Evolutionary conservation across 1,139 yeast genomes (phyloP), one percentile per base, ranked within the genome.

Genomic region (Taphrina betulina): DNA sequence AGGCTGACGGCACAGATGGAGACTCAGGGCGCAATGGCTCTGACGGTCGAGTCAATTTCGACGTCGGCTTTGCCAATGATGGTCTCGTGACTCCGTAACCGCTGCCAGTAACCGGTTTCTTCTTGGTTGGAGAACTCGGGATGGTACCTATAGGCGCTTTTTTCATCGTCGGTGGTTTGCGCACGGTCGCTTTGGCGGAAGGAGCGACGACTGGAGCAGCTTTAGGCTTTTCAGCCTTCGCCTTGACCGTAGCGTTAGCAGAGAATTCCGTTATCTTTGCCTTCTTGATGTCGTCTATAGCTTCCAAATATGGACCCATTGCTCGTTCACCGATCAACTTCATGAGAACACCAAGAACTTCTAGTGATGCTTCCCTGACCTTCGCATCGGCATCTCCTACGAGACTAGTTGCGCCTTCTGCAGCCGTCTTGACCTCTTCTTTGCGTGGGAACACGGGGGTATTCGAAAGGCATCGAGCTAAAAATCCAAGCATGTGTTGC

Each of bases 341-440:
- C 85, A 87, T 84, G 58, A 90, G 71, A 0, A 85, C 81, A 3
- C 96, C 97, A 44, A 89, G 78, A 65, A 83, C 75, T 65, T 84
- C 89, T 36, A 90, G 83, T 0, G 92, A 85, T 1, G 83, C 82
- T 57, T 83, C 80, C 66, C 98, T 79, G 1, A 88, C 83, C 0
- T 94, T 88, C 58, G 88, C 95, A 66, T 85, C 88, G 0, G 95
- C 83, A 62, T 92, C 98, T 53, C 79, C 75, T 36, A 89, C 77
- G 17, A 87, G 72, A 65, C 83, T 85, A 5, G 78, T 75, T 1
- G 80, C 79, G 1, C 71, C 68, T 1, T 73, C 78, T 74, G 82
- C 78, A 10, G 85, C 80, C 7, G 68, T 65, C 60, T 82, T 85
- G 43, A 81, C 69, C 60, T 85, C 88, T 1, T 71, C 63, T 3